phyloP scores from a whole-genome alignment of 306 rosid genomes.

The Fragaria iinumae region DNA sequence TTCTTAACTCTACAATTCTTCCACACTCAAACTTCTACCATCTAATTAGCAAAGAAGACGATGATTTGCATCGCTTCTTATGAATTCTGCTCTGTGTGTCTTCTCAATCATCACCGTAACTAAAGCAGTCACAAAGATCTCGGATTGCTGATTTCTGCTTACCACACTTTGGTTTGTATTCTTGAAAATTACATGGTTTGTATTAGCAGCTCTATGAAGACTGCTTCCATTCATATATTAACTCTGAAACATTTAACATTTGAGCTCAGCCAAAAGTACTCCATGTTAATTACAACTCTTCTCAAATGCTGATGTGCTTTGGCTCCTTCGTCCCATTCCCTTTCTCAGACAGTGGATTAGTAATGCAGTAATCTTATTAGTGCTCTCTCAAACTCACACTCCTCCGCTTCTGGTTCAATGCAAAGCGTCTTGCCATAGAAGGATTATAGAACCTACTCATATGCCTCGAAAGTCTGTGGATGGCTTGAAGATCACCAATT shows the following conservation, averaged over 20 bases:
- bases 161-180: not conserved
- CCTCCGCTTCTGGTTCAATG: slow-evolving; percentile 66
- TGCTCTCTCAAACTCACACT: slow-evolving; percentile 70
- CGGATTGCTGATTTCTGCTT: not conserved
- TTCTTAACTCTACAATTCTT: too few relatives aligned
- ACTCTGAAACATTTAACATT: not conserved
- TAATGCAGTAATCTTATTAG: slow-evolving; percentile 11
- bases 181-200: too few relatives aligned
- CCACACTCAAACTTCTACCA: too few relatives aligned
- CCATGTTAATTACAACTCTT: not conserved
- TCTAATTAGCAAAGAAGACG: too few relatives aligned
- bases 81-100: too few relatives aligned
- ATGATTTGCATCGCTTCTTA: too few relatives aligned
- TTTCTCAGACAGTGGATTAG: not conserved
- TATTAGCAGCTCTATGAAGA: not conserved
- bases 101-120: too few relatives aligned
- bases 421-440: slow-evolving; percentile 79
- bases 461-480: slow-evolving; percentile 77
- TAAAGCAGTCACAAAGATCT: not conserved
- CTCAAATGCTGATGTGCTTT: not conserved
- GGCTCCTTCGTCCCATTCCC: not conserved
- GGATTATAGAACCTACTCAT: slow-evolving; percentile 87
- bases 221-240: not conserved
- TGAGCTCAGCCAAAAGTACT: not conserved
- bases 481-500: slow-evolving; percentile 69